These are phyloP conservation scores for Suhomyces sp. DNA, from an alignment of 805 yeast genomes.

Conservation along the genomic window DNA sequence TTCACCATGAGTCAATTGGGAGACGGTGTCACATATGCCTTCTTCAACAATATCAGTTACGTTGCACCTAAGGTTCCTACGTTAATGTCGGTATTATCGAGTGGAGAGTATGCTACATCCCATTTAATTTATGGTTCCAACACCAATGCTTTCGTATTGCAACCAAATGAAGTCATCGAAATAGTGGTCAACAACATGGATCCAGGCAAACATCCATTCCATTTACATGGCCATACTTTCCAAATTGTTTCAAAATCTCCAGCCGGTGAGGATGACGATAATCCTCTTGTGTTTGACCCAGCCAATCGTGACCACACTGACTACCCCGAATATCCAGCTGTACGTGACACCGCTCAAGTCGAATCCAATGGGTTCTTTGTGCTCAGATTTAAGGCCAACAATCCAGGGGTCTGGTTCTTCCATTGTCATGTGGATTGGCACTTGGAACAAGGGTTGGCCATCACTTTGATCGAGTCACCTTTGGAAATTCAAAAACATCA, in stretches of 20 bases:
- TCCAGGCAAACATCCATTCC: conserved; percentile 78
- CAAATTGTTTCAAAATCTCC: conserved; percentile 58
- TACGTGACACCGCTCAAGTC: conserved; percentile 71
- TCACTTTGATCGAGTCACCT: conserved; percentile 72
- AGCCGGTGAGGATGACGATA: conserved; percentile 52
- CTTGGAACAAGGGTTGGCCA: conserved; percentile 76
- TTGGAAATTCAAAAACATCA: conserved; percentile 38
- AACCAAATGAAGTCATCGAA: conserved; percentile 65
- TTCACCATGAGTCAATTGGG: conserved; percentile 68
- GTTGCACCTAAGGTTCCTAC: conserved; percentile 72
- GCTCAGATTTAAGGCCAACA: conserved; percentile 72
- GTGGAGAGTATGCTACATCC: conserved; percentile 52
- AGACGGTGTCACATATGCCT: conserved; percentile 75
- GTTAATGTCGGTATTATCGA: conserved; percentile 57
- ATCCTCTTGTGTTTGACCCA: conserved; percentile 51
- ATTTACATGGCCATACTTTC: conserved; percentile 72
- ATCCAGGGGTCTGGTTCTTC: conserved; percentile 94
- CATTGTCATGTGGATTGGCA: conserved; percentile 92
- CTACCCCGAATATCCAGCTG: conserved; percentile 58
- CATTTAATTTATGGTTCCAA: conserved; percentile 71
- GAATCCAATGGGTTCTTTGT: conserved; percentile 69
- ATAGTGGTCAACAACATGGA: conserved; percentile 77
- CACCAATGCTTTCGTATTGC: conserved; percentile 61
- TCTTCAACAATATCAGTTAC: conserved; percentile 67
- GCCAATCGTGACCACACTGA: conserved; percentile 35